Evolutionary conservation across 2,329 filamentous ascomycete genomes (phyloP), one percentile per base, ranked within the genome.

Genomic region (Hymenoscyphus salicellus): DNA sequence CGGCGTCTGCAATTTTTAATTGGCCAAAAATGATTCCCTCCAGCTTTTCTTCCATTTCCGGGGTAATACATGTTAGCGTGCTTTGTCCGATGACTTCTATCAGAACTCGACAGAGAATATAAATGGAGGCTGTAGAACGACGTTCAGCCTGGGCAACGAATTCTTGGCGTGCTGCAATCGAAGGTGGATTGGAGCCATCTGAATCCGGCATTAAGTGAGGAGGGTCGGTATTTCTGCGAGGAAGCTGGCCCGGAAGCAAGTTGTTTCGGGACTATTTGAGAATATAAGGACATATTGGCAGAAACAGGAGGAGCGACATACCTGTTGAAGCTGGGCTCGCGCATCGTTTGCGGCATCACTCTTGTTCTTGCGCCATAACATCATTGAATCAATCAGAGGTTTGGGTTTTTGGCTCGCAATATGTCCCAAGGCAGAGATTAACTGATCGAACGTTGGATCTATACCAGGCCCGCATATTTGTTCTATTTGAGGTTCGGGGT

Each of bases 21-120:
- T 98, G 95, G n/a, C 89, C 89, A 76, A 98, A 99, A 62, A 99
- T 97, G 66, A 99, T 96, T 68, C 89, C 92, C 75, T 98, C 94
- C 4, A 99, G 82, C 70, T 96, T 94, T 67, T 95, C 92, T 66
- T 96, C 93, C 87, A 97, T 96, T 71, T 97, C 94, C 1, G 87
- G 82, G 5, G 91, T 96, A 70, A 99, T 92, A 23, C 87, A 90
- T 38, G 87, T 84, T 55, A 98, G 80, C 32, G 85, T 93, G 72
- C 92, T 97, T 77, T 98, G 93, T 46, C 89, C 89, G 75, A 98
- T 95, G 58, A 99, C 93, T 76, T 98, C 93, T 63, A 97, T 90
- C 59, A 99, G 81, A 7, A 98, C 94, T 33, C 95, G 87, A 75
- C 95, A 99, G 2, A 99, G 85, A 23, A 99, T 91, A 74, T 97